Evolutionary conservation across 441 rosid species (phyloP).

Genomic region (Brassica balearica): DNA sequence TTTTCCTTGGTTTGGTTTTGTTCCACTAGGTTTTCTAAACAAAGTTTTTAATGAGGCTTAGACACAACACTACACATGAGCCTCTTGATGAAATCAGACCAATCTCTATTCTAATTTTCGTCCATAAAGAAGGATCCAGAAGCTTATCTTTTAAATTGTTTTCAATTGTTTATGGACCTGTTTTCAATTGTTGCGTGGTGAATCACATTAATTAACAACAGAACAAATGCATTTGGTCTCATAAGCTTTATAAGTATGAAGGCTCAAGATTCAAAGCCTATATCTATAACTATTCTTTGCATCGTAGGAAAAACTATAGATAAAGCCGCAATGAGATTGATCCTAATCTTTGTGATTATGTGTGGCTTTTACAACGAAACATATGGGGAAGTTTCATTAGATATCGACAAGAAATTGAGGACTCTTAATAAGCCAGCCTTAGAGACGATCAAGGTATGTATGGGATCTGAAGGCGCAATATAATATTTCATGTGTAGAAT

Average conservation of each 20-base stretch:
- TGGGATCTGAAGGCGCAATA: neutral
- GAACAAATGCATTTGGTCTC: neutral
- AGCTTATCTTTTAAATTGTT: too few relatives aligned
- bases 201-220: too few relatives aligned
- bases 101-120: too few relatives aligned
- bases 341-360: constrained; percentile 22
- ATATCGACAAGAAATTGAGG: constrained; percentile 45
- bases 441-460: constrained; percentile 49
- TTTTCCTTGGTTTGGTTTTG: too few relatives aligned
- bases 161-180: too few relatives aligned
- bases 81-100: too few relatives aligned
- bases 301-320: neutral
- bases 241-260: neutral
- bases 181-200: too few relatives aligned
- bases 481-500: neutral
- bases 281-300: neutral
- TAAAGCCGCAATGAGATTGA: constrained; percentile 11
- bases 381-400: constrained; percentile 31
- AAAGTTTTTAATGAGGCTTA: too few relatives aligned
- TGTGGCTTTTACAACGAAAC: constrained; percentile 30
- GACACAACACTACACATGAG: too few relatives aligned
- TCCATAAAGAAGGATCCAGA: too few relatives aligned
- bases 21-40: too few relatives aligned
- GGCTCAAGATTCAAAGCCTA: neutral
- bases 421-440: constrained; percentile 56